A percentile compares a stretch with the other conserved stretches of the same genome.
phyloP scores from a whole-genome alignment of 805 yeast genomes.

The Barnettozyma californica region DNA sequence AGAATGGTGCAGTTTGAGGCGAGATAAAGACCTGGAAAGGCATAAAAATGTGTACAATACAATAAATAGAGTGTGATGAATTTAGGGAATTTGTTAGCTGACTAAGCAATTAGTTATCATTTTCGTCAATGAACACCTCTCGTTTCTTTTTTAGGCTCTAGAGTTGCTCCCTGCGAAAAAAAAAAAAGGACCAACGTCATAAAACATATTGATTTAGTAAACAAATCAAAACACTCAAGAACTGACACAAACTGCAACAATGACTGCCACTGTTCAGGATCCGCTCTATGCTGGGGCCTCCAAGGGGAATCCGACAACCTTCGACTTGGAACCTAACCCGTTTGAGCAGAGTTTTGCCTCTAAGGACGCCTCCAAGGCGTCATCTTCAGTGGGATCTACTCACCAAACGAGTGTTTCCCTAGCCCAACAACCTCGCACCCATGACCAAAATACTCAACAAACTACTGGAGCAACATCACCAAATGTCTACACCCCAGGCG shows the following conservation, averaged over 20 bases:
- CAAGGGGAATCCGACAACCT: conserved; percentile 28
- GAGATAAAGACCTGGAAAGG: conserved; percentile 34
- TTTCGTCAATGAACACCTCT: too few relatives aligned
- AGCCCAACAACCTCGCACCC: neutral
- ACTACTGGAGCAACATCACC: conserved; percentile 35
- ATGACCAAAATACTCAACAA: neutral
- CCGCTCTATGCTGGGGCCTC: neutral
- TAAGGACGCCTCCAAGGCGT: conserved; percentile 32
- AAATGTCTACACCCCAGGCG: conserved; percentile 50
- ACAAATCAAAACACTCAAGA: conserved; percentile 2
- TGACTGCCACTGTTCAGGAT: conserved; percentile 2
- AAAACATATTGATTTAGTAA: conserved; percentile 10
- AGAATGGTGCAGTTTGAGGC: conserved; percentile 92
- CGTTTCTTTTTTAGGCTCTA: neutral
- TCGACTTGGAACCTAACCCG: conserved; percentile 89
- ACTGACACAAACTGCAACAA: neutral
- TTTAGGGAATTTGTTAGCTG: neutral
- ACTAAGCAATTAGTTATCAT: too few relatives aligned
- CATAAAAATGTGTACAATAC: neutral
- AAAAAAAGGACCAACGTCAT: conserved; percentile 6
- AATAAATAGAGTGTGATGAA: neutral
- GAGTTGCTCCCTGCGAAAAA: neutral
- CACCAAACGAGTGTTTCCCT: neutral
- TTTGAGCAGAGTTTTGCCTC: conserved; percentile 92
- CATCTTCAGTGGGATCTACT: conserved; percentile 17